Conservation (phyloP, 2,329 filamentous ascomycete species). For the Xylariomycetidae sp. region DNA sequence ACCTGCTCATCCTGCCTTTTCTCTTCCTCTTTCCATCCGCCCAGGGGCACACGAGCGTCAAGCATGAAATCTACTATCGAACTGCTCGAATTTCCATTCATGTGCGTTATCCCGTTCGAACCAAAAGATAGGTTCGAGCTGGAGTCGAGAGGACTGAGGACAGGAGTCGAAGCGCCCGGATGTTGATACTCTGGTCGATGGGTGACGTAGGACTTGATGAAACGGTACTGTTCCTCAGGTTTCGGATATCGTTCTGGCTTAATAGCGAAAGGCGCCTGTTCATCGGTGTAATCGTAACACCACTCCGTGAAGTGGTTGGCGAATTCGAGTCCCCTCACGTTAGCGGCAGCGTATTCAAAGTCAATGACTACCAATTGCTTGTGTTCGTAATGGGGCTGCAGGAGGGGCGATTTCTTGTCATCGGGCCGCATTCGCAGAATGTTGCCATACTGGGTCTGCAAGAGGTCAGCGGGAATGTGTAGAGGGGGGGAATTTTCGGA, state of each 20-base stretch:
- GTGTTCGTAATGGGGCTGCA: constrained; percentile 86
- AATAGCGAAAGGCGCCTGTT: constrained; percentile 58
- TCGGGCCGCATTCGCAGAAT: constrained; percentile 69
- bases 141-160: constrained; percentile 38
- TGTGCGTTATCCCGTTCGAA: no score
- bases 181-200: constrained; percentile 66
- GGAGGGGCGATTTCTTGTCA: constrained; percentile 73
- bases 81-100: constrained; percentile 34
- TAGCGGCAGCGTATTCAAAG: constrained; percentile 94
- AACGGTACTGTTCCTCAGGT: constrained; percentile 73
- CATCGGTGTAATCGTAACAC: constrained; percentile 94
- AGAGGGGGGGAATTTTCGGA: constrained; percentile 6
- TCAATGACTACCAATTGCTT: constrained; percentile 97
- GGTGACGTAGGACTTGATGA: constrained; percentile 79
- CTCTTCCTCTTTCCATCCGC: constrained; percentile 56
- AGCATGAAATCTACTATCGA: constrained; percentile 71
- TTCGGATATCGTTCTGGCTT: constrained; percentile 67
- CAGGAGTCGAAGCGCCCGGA: constrained; percentile 43
- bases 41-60: constrained; percentile 59
- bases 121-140: no score
- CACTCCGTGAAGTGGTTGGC: constrained; percentile 98
- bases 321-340: constrained; percentile 81
- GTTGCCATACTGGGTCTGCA: constrained; percentile 96
- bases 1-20: constrained; percentile 54
- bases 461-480: constrained; percentile 5